phyloP scores from a whole-genome alignment of 78 protist species.

The Dictyostelium brefeldianum region DNA sequence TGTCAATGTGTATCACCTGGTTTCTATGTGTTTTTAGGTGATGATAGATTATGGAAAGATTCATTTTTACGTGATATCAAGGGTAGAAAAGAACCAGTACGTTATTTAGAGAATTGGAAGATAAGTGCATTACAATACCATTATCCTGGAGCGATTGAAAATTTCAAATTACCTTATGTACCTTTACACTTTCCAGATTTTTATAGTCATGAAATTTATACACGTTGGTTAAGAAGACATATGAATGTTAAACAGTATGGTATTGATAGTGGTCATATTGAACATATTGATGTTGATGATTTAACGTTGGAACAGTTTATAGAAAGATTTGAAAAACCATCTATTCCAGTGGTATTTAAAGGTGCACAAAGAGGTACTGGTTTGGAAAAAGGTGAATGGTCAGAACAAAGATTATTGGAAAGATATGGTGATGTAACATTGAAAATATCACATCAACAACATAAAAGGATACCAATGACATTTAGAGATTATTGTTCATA shows the following conservation, averaged over 20 bases:
- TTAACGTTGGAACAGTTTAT: slow-evolving; percentile 51
- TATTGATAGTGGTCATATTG: not conserved
- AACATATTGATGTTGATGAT: not conserved
- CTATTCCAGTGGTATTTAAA: slow-evolving; percentile 30
- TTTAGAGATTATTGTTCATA: slow-evolving; percentile 57
- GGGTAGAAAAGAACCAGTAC: slow-evolving; percentile 16
- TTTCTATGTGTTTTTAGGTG: slow-evolving; percentile 59
- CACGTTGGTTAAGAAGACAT: slow-evolving; percentile 69
- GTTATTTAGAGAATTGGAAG: slow-evolving; percentile 48
- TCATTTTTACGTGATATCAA: slow-evolving; percentile 2
- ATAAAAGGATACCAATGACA: slow-evolving; percentile 59
- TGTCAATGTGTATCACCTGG: slow-evolving; percentile 41
- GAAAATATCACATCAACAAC: slow-evolving; percentile 56
- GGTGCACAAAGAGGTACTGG: slow-evolving; percentile 12
- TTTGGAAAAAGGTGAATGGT: slow-evolving; percentile 37
- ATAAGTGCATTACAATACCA: slow-evolving; percentile 22
- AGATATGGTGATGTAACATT: slow-evolving; percentile 58
- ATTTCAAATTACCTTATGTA: slow-evolving; percentile 1
- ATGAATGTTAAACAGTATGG: slow-evolving; percentile 30
- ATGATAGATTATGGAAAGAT: slow-evolving; percentile 76
- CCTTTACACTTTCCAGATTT: slow-evolving; percentile 34
- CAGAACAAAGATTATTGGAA: slow-evolving; percentile 19
- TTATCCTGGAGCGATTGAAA: not conserved
- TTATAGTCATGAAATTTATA: slow-evolving; percentile 40
- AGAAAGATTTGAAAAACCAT: slow-evolving; percentile 21